Conservation (phyloP, 1,284 basidiomycete genomes). For the Pisolithus thermaeus region DNA sequence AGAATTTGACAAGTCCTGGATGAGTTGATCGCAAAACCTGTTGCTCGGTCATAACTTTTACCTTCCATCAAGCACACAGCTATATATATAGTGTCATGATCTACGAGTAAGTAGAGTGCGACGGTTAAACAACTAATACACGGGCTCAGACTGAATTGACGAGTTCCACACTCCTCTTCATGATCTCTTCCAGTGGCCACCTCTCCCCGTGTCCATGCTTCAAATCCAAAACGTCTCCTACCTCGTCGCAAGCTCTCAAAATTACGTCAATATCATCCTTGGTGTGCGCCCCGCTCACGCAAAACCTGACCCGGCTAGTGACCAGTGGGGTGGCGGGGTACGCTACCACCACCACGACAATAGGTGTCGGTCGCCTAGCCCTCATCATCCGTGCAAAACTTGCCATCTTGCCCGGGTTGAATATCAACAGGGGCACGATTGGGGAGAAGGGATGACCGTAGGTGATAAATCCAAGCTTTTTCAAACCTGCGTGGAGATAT, state of each 20-base stretch:
- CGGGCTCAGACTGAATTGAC: conserved; percentile 38
- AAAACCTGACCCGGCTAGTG: conserved; percentile 89
- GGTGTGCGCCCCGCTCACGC: conserved; percentile 91
- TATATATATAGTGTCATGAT: too few species aligned
- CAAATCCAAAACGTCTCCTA: conserved; percentile 84
- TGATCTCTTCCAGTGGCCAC: conserved; percentile 81
- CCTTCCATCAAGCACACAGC: too few species aligned
- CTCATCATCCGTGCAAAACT: conserved; percentile 89
- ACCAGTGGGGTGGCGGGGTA: conserved; percentile 94
- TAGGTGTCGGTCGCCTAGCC: conserved; percentile 69
- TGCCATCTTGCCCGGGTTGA: conserved; percentile 91
- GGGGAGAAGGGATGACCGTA: conserved; percentile 91
- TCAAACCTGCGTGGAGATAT: conserved; percentile 84
- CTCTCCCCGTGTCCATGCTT: conserved; percentile 74
- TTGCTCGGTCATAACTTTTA: too few species aligned
- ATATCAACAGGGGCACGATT: conserved; percentile 90
- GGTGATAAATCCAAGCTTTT: conserved; percentile 95
- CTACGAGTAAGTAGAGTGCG: too few species aligned
- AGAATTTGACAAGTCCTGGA: too few species aligned
- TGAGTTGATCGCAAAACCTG: too few species aligned
- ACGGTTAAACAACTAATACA: too few species aligned
- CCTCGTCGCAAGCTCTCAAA: conserved; percentile 86
- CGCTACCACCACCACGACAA: conserved; percentile 85
- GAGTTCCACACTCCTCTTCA: conserved; percentile 71
- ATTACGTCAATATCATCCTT: conserved; percentile 94